Evolutionary conservation across 2,329 filamentous ascomycete genomes (phyloP).

Genomic region (Ampelomyces quisqualis): DNA sequence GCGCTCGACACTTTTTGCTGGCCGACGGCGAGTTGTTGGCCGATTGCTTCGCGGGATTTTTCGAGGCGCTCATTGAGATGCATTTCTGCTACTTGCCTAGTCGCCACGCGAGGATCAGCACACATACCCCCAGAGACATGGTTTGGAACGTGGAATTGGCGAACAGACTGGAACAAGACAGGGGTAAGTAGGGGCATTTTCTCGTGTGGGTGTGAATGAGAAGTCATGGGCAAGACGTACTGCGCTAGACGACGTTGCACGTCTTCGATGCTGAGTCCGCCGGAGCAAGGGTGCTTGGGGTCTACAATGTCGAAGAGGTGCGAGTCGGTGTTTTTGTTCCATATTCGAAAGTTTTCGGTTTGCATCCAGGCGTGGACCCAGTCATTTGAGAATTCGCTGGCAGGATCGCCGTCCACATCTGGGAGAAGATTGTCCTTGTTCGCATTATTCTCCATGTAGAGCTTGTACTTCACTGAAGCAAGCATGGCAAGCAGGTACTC

Average conservation of each 20-base stretch:
- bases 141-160: slow-evolving; percentile 33
- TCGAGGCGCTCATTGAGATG: slow-evolving; percentile 90
- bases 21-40: slow-evolving; percentile 85
- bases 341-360: slow-evolving; percentile 90
- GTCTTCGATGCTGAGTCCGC: slow-evolving; percentile 89
- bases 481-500: slow-evolving; percentile 91
- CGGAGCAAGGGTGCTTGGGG: slow-evolving; percentile 88
- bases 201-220: slow-evolving; percentile 12
- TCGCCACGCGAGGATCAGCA: slow-evolving; percentile 42
- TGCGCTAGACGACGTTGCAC: slow-evolving; percentile 86
- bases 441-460: slow-evolving; percentile 48
- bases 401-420: slow-evolving; percentile 76
- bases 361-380: slow-evolving; percentile 85
- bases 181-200: slow-evolving; percentile 27
- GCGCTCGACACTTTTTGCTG: slow-evolving; percentile 84
- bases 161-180: slow-evolving; percentile 32
- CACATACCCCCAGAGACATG: slow-evolving; percentile 32
- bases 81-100: slow-evolving; percentile 79
- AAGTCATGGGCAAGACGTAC: too few relatives aligned
- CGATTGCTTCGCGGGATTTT: slow-evolving; percentile 78
- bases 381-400: slow-evolving; percentile 76
- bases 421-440: slow-evolving; percentile 62
- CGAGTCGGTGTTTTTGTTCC: slow-evolving; percentile 70
- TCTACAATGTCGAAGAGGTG: slow-evolving; percentile 94
- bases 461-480: slow-evolving; percentile 83